Base-by-base conservation (phyloP, 2,329 filamentous ascomycete genomes). In the Lasiodiplodia hormozganensis region DNA sequence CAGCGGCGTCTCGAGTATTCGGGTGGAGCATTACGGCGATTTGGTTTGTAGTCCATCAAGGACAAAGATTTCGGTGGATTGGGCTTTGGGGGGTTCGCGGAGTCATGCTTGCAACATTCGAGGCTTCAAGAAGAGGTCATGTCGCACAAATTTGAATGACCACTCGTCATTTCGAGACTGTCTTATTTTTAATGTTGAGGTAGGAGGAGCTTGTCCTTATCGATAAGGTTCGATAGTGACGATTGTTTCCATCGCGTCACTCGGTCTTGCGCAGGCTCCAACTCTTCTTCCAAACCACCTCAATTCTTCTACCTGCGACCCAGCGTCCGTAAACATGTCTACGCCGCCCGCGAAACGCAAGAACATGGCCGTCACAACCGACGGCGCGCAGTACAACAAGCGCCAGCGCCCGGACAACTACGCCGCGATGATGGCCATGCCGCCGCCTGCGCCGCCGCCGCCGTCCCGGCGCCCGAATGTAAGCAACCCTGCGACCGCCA, bases 321-420 rank as follows among this genome's bases (percentile, higher is more conserved):
- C 12, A 28, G 3, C 23, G 10, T 25, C 11, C 36, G 36, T 28
- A 43, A 40, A 40, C 8, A 51, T 51, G 40, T 36, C 43, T 18
- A 16, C 25, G 21, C 56, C 56, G n/a, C 62, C 47, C 0, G 47
- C 47, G 11, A 67, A 57, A 18, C 53, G 68, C 25, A 56, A 67
- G 53, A 67, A 67, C 36, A 23, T 38, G 40, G 65, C 70, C 7
- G 49, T 36, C 38, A 80, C 78, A 3, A 72, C 73, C 67, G 76
- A 78, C 67, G 78, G 78, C 51, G 77, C 70, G 40, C 58, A 67
- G 2, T 80, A 80, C 71, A 80, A 80, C 70, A 80, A 78, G 69
- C 72, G 79, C 28, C 73, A 73, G 40, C 74, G 78, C 60, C 78
- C 78, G 2, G 74, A 77, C 64, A 70, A 76, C 31, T 76, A 38